These are phyloP conservation scores for Collybiopsis confluens DNA, from an alignment of 768 basidiomycete species.

Conservation along the genomic window DNA sequence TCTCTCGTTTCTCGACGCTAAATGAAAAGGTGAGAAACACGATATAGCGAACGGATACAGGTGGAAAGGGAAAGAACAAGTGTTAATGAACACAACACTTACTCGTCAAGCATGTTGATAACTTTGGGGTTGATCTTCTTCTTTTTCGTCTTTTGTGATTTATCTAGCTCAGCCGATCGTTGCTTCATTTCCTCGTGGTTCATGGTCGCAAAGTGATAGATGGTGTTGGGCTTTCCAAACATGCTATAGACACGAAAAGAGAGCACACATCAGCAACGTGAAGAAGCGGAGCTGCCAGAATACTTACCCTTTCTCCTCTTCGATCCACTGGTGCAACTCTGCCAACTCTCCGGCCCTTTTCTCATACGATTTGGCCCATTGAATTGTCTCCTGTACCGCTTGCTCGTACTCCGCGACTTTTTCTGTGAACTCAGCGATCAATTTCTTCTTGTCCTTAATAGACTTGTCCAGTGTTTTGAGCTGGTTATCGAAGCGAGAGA, in stretches of 20 bases:
- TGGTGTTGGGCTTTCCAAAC: conserved; percentile 78
- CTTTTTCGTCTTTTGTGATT: conserved; percentile 81
- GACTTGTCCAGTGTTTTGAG: conserved; percentile 76
- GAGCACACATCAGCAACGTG: not conserved
- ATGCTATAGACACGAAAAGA: conserved; percentile 41
- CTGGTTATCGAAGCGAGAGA: conserved; percentile 86
- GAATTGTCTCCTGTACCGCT: conserved; percentile 54
- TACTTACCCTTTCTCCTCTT: conserved; percentile 77
- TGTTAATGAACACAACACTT: conserved; percentile 18
- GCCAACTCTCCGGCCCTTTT: conserved; percentile 64
- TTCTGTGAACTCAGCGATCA: conserved; percentile 63
- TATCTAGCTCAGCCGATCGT: conserved; percentile 71
- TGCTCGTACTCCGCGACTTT: conserved; percentile 65
- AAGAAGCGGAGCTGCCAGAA: not conserved
- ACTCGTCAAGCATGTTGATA: conserved; percentile 95
- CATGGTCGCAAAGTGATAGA: conserved; percentile 72
- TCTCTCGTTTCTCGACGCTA: conserved; percentile 93
- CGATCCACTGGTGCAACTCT: conserved; percentile 84
- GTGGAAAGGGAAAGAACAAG: not conserved
- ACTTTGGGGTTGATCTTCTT: conserved; percentile 96
- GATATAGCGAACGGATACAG: not conserved
- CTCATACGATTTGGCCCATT: conserved; percentile 56
- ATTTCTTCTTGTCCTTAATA: conserved; percentile 78
- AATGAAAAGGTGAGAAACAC: not conserved
- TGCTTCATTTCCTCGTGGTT: conserved; percentile 58